Conservation (phyloP, 2,329 filamentous ascomycete species). For the Fusarium decemcellulare region DNA sequence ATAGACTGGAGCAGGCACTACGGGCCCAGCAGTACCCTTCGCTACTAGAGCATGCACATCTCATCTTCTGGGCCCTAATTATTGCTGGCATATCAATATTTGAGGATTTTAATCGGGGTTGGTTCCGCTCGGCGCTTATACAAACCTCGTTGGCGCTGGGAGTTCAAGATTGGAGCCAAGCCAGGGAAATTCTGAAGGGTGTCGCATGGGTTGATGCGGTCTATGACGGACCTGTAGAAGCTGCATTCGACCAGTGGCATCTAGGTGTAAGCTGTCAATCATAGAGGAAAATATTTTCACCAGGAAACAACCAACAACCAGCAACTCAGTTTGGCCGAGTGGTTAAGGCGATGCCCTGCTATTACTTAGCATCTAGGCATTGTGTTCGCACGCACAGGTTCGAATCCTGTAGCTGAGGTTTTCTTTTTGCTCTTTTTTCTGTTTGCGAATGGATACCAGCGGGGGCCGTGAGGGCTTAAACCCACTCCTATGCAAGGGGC, state of each 20-base stretch:
- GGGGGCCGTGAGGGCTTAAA: too few species aligned
- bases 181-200: constrained; percentile 1
- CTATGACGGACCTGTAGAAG: constrained; percentile 4
- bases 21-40: constrained; percentile 11
- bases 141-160: constrained; percentile 1
- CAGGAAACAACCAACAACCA: too few species aligned
- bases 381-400: too few species aligned
- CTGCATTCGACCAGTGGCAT: background rate
- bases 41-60: background rate
- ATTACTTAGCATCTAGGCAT: too few species aligned
- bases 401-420: too few species aligned
- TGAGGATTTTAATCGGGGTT: constrained; percentile 19
- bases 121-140: constrained; percentile 13
- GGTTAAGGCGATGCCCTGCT: too few species aligned
- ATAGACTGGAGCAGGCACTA: background rate
- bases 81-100: constrained; percentile 23
- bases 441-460: too few species aligned
- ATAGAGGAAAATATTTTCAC: too few species aligned
- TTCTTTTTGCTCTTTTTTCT: too few species aligned
- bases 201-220: constrained; percentile 24
- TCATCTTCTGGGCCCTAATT: constrained; percentile 25
- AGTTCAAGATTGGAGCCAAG: constrained; percentile 10
- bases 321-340: too few species aligned
- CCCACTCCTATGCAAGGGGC: too few species aligned
- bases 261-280: too few species aligned